These are phyloP conservation scores for Floccularia luteovirens DNA, from an alignment of 768 basidiomycete species.

Conservation along the genomic window DNA sequence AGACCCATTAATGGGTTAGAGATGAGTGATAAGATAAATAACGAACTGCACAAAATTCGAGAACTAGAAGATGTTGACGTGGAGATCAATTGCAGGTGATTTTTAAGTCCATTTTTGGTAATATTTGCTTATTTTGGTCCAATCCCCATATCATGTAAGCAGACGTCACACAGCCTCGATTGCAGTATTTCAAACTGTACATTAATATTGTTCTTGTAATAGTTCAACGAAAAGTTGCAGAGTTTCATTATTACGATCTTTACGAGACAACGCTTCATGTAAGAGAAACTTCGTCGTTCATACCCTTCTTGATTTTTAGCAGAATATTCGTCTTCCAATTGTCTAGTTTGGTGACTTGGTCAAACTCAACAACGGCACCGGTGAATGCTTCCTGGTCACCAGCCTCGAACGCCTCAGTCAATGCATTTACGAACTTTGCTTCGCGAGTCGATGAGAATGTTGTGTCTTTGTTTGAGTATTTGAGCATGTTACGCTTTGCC, in stretches of 20 bases:
- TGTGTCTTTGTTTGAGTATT: constrained; percentile 76
- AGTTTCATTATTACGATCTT: no score
- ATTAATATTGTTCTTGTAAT: no score
- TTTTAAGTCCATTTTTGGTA: no score
- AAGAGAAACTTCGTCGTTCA: constrained; percentile 55
- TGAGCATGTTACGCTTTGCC: constrained; percentile 69
- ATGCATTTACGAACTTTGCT: constrained; percentile 74
- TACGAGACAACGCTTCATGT: no score
- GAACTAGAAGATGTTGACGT: no score
- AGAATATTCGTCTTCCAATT: constrained; percentile 93
- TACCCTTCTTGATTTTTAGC: constrained; percentile 80
- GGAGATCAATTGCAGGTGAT: no score
- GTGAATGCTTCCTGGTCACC: constrained; percentile 60
- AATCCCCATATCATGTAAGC: no score
- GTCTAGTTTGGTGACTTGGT: constrained; percentile 88
- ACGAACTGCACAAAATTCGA: no score
- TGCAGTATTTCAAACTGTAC: no score
- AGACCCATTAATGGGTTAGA: constrained; percentile 32
- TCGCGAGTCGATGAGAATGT: constrained; percentile 88
- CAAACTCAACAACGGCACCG: constrained; percentile 82
- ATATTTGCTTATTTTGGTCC: no score
- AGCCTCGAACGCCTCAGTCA: constrained; percentile 63
- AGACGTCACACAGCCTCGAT: no score
- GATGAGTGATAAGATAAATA: background rate
- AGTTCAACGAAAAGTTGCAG: no score